Conservation (phyloP, 805 yeast genomes). For the Jamesozyma lodderae region DNA sequence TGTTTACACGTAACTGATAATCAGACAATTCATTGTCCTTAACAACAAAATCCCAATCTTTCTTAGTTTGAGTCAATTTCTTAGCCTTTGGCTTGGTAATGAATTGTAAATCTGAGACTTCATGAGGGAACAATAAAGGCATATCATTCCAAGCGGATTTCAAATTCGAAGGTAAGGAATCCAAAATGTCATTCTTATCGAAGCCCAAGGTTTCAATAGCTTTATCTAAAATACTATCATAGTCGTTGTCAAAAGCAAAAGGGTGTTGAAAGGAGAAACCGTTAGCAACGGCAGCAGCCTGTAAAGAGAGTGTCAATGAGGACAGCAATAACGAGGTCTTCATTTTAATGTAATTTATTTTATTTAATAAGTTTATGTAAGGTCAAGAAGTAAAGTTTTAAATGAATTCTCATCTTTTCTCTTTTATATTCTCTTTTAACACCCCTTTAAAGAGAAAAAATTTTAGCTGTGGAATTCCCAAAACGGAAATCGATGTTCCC, state of each 20-base stretch:
- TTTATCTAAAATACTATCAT: constrained; percentile 32
- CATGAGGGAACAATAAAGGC: constrained; percentile 51
- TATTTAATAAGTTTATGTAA: too few species aligned
- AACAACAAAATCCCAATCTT: constrained; percentile 26
- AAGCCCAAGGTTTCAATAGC: constrained; percentile 39
- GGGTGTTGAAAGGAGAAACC: constrained; percentile 30
- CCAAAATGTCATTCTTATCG: constrained; percentile 21
- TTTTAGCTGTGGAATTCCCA: too few species aligned
- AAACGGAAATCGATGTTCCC: too few species aligned
- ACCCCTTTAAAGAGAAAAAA: too few species aligned
- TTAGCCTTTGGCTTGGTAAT: constrained; percentile 38
- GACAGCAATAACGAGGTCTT: too few species aligned
- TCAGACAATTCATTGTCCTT: constrained; percentile 31
- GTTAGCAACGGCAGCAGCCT: constrained; percentile 7
- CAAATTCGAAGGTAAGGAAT: constrained; percentile 40
- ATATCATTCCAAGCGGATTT: constrained; percentile 54
- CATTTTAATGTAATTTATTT: too few species aligned
- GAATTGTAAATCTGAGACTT: constrained; percentile 41
- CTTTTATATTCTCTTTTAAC: too few species aligned
- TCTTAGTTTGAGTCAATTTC: constrained; percentile 8
- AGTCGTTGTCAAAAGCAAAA: constrained; percentile 19
- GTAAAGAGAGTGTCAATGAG: constrained; percentile 9
- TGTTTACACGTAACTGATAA: constrained; percentile 54
- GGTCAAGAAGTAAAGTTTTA: too few species aligned
- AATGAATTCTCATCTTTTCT: too few species aligned